Evolutionary conservation across 2,329 filamentous ascomycete species (phyloP).

Genomic region (Stagonosporopsis vannaccii): DNA sequence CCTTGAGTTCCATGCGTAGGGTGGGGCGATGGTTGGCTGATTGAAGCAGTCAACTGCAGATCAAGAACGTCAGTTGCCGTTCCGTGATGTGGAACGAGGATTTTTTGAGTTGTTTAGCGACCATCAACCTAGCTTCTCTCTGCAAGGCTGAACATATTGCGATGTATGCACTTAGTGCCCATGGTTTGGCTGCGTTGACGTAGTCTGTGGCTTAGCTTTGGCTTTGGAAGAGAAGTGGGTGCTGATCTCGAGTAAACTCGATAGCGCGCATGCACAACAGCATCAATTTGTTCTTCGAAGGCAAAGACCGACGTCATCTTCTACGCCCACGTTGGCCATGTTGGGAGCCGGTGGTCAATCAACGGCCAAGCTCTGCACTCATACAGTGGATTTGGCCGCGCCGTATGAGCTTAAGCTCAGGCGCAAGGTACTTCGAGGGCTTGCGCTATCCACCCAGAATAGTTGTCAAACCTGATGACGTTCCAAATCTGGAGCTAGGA

Average conservation of each 20-base stretch:
- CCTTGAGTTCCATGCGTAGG: neutral
- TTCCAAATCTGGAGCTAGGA: constrained; percentile 22
- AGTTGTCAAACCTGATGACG: constrained; percentile 36
- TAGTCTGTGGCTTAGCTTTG: constrained; percentile 23
- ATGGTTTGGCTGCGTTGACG: constrained; percentile 25
- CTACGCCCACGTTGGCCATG: neutral
- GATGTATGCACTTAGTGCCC: too few relatives aligned
- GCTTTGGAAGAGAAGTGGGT: neutral
- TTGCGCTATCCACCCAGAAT: constrained; percentile 10
- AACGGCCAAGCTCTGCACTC: constrained; percentile 14
- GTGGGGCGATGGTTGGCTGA: constrained; percentile 11
- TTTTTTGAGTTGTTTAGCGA: constrained; percentile 1
- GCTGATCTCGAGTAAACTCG: constrained; percentile 31
- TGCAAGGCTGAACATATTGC: constrained; percentile 1
- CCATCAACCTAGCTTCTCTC: neutral
- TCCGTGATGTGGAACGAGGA: neutral
- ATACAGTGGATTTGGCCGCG: neutral
- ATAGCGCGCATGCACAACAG: constrained; percentile 21
- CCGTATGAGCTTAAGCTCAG: constrained; percentile 13
- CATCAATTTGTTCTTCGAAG: constrained; percentile 24
- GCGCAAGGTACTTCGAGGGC: constrained; percentile 7
- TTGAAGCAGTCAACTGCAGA: constrained; percentile 12
- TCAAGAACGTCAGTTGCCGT: constrained; percentile 8
- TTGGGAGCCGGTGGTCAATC: neutral
- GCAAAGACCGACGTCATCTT: constrained; percentile 26